These are phyloP conservation scores for Strobilomyces confusus DNA, from an alignment of 768 basidiomycete genomes.

Conservation along the genomic window DNA sequence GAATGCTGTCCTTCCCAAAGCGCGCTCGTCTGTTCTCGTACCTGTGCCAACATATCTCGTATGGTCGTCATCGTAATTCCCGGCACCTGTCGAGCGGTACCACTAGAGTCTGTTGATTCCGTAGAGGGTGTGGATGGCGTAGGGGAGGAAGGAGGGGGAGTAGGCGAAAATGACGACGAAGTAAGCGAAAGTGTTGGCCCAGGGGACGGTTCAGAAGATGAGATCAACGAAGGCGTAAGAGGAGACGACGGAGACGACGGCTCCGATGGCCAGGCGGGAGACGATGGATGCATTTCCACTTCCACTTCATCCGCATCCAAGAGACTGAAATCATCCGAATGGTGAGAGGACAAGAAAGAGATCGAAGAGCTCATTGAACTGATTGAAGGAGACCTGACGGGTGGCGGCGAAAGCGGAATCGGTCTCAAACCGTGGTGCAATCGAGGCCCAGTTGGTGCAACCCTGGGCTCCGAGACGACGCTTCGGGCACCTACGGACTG, in stretches of 20 bases:
- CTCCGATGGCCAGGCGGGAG: conserved; percentile 37
- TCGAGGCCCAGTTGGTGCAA: conserved; percentile 25
- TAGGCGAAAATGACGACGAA: conserved; percentile 32
- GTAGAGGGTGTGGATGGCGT: conserved; percentile 34
- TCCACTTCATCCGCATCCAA: conserved; percentile 35
- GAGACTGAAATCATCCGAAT: conserved; percentile 65
- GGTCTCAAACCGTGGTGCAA: conserved; percentile 24
- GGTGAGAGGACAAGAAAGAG: conserved; percentile 57
- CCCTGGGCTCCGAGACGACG: conserved; percentile 32
- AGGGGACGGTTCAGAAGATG: conserved; percentile 33
- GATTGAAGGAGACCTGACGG: conserved; percentile 37
- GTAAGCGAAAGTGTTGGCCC: conserved; percentile 38
- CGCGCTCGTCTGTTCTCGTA: conserved; percentile 56
- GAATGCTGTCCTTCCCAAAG: conserved; percentile 61
- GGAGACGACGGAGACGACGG: conserved; percentile 26
- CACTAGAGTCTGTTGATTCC: conserved; percentile 27
- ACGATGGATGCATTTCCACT: conserved; percentile 23
- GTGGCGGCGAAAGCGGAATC: conserved; percentile 43
- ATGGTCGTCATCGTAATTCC: conserved; percentile 41
- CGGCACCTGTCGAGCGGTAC: conserved; percentile 35
- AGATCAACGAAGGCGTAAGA: conserved; percentile 31
- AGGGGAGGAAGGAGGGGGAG: conserved; percentile 35
- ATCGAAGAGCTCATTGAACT: conserved; percentile 32
- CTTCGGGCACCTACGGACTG: conserved; percentile 45
- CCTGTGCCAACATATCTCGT: conserved; percentile 49